Evolutionary conservation across 345 rosid genomes (phyloP), one percentile per base, ranked within the genome.

Genomic region (Gossypioides kirkii): DNA sequence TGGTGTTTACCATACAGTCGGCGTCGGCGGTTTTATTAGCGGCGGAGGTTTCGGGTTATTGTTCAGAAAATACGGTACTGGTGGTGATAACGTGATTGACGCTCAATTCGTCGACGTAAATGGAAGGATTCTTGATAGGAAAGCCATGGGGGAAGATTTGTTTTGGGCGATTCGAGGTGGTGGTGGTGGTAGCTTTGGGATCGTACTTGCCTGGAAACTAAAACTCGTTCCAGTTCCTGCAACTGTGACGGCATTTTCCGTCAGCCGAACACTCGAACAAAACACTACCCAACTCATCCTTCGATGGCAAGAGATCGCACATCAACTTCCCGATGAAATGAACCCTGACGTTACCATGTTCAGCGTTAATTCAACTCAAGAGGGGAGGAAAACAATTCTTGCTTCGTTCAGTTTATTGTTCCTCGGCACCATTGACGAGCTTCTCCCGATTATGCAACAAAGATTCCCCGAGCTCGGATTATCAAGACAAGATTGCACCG

Each of bases 121-220:
- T 0, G 65, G 65, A 2, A 61, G 65, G 4, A 61, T 61, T 61
- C 65, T 61, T 16, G 65, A 61, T 10, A 61, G 65, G 17, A 17
- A 61, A 61, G 7, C 65, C 11, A 61, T 32, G 65, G 65, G 65
- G 45, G 45, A 61, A 32, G 65, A 61, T 61, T 32, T 61, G 20
- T 61, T 61, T 8, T 61, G 65, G 65, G 65, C 65, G 4, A 64
- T 64, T 22, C 52, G 69, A 18, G 50, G 69, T 2, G 52, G 52
- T 0, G 69, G 69, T 13, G 69, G 52, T 1, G 69, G 69, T 1
- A 64, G 52, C 10, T 64, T 64, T 0, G 69, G 69, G 25, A 64
- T 64, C 6, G 69, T 64, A 11, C 5, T 64, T 1, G n/a, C 69
- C 6, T 64, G 69, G 69, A 64, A 64, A 42, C 1, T 64, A 42